Conservation (phyloP, 73 alveolate genomes). For the Paramecium caudatum region DNA sequence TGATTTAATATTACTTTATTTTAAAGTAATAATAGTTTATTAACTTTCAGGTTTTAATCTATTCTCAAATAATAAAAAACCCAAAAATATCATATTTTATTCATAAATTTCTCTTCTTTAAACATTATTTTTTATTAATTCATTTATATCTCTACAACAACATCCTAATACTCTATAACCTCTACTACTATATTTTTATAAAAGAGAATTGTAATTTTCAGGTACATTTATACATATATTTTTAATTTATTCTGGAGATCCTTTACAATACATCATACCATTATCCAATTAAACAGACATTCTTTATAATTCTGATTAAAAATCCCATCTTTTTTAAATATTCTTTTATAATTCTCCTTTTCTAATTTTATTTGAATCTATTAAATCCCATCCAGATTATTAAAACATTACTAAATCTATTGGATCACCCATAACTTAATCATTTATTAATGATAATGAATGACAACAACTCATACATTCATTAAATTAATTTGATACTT, state of each 20-base stretch:
- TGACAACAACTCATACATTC: conserved; percentile 91
- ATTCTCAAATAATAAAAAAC: conserved; percentile 86
- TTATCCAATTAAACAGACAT: conserved; percentile 91
- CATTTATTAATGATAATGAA: conserved; percentile 88
- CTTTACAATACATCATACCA: conserved; percentile 82
- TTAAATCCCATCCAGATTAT: conserved; percentile 90
- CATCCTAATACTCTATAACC: conserved; percentile 93
- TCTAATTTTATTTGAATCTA: conserved; percentile 75
- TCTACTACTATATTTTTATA: conserved; percentile 82
- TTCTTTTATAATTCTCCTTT: conserved; percentile 61
- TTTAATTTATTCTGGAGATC: conserved; percentile 89
- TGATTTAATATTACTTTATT: conserved; percentile 75
- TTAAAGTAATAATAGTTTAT: conserved; percentile 70
- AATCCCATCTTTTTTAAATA: conserved; percentile 88
- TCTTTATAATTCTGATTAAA: conserved; percentile 89
- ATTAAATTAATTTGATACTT: background rate
- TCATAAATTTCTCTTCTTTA: conserved; percentile 79
- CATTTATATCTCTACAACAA: conserved; percentile 77
- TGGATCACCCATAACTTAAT: conserved; percentile 96
- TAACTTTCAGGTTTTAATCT: conserved; percentile 85
- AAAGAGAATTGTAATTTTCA: conserved; percentile 75
- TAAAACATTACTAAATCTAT: conserved; percentile 96
- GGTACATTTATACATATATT: conserved; percentile 88
- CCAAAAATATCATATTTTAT: conserved; percentile 79
- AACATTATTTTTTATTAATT: background rate